Evolutionary conservation across 2,329 filamentous ascomycete species (phyloP).

Genomic region (Trematosphaeria pertusa): DNA sequence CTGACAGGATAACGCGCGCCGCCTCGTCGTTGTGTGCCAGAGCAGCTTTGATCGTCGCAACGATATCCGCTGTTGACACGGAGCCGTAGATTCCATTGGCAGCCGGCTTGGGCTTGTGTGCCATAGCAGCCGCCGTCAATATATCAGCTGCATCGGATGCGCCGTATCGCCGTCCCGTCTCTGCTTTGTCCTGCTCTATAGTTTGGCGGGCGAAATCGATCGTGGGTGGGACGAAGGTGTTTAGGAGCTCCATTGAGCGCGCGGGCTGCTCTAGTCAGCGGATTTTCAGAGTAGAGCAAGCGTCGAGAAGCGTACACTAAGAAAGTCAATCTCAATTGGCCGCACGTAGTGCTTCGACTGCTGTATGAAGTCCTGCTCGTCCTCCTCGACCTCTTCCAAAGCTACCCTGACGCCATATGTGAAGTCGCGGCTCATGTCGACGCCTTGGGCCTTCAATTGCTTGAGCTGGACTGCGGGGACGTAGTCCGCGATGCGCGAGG

Average conservation of each 20-base stretch:
- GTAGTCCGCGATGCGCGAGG: constrained; percentile 60
- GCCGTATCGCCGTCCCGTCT: constrained; percentile 37
- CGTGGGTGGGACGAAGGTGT: constrained; percentile 54
- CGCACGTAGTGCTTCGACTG: constrained; percentile 38
- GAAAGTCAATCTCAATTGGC: constrained; percentile 49
- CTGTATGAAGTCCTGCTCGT: constrained; percentile 23
- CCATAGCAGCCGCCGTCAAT: constrained; percentile 42
- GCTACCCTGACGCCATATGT: constrained; percentile 49
- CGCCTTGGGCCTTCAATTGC: constrained; percentile 53
- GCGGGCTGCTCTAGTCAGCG: constrained; percentile 46
- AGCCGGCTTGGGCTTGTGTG: constrained; percentile 32
- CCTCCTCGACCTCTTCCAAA: constrained; percentile 37
- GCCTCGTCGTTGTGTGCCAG: constrained; percentile 61
- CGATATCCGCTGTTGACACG: constrained; percentile 62
- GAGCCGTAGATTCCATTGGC: constrained; percentile 59
- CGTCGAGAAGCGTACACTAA: constrained; percentile 44
- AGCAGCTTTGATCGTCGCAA: constrained; percentile 55
- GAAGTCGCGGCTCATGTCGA: constrained; percentile 55
- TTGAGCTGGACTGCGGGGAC: constrained; percentile 55
- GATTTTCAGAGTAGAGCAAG: not conserved
- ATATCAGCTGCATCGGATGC: constrained; percentile 46
- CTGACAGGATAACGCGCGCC: constrained; percentile 55
- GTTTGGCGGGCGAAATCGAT: constrained; percentile 58
- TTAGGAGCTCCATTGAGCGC: constrained; percentile 56
- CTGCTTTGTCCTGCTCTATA: constrained; percentile 46